A percentile compares a stretch with the other conserved stretches of the same genome.
Evolutionary conservation across 352 stramenopile genomes (phyloP).

Genomic region (Thraustotheca clavata): DNA sequence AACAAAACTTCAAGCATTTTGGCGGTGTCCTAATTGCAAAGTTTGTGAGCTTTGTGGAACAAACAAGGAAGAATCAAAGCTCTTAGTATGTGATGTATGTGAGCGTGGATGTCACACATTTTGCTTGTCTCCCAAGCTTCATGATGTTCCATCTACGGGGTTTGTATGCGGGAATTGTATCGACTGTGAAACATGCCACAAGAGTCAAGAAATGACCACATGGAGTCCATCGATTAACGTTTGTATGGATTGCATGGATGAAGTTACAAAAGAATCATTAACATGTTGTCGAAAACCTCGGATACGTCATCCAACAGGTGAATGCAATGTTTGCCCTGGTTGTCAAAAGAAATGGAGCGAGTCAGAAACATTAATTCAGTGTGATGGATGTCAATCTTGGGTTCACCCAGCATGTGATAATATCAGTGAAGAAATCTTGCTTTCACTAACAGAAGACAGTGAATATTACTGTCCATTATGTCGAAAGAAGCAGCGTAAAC

Average conservation of each 20-base stretch:
- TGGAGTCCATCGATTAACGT: slow-evolving; percentile 6
- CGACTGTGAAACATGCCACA: slow-evolving; percentile 42
- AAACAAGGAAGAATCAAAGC: slow-evolving; percentile 20
- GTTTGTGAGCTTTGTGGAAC: slow-evolving; percentile 91
- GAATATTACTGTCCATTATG: slow-evolving; percentile 77
- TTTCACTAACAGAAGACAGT: slow-evolving; percentile 40
- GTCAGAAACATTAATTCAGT: slow-evolving; percentile 81
- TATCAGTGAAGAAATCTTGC: slow-evolving; percentile 20
- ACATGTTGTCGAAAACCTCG: not conserved
- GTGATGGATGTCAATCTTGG: slow-evolving; percentile 79
- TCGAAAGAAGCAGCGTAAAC: slow-evolving; percentile 42
- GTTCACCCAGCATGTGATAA: slow-evolving; percentile 69
- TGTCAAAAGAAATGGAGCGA: slow-evolving; percentile 62
- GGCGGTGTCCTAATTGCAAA: slow-evolving; percentile 94
- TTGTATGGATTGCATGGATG: slow-evolving; percentile 13
- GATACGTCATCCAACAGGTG: not conserved
- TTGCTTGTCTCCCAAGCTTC: slow-evolving; percentile 32
- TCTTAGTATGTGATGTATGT: slow-evolving; percentile 26
- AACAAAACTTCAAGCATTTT: slow-evolving; percentile 60
- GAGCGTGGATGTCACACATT: slow-evolving; percentile 47
- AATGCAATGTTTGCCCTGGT: slow-evolving; percentile 49
- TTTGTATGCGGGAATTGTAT: slow-evolving; percentile 71
- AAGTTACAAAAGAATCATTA: not conserved
- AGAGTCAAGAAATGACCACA: slow-evolving; percentile 23
- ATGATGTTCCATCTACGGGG: slow-evolving; percentile 11